These are phyloP conservation scores for Mycena epipterygia DNA, from an alignment of 768 basidiomycete species.

Conservation along the genomic window DNA sequence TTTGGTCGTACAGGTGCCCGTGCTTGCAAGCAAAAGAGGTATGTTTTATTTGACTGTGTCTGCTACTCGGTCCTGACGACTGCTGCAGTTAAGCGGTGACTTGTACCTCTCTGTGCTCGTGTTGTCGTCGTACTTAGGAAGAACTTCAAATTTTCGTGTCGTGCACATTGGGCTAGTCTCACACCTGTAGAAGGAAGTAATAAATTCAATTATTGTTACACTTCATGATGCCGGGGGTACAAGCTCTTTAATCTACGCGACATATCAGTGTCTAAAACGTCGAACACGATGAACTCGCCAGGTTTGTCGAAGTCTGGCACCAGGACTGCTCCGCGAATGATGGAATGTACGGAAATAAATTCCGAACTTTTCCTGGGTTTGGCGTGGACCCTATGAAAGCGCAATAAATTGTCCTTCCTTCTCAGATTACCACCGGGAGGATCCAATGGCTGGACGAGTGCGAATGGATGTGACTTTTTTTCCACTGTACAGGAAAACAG, in stretches of 20 bases:
- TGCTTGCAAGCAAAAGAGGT: conserved; percentile 98
- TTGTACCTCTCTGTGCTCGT: too few relatives aligned
- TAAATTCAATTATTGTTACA: too few relatives aligned
- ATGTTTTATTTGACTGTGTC: too few relatives aligned
- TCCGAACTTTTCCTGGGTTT: not conserved
- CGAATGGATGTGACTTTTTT: not conserved
- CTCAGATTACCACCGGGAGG: not conserved
- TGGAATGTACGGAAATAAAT: not conserved
- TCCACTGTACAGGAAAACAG: not conserved
- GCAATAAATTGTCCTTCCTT: not conserved
- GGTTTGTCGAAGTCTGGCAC: not conserved
- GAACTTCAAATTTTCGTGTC: too few relatives aligned
- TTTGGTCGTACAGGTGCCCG: conserved; percentile 99
- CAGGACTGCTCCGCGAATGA: not conserved
- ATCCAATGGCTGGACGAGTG: not conserved
- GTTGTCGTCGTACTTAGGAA: too few relatives aligned
- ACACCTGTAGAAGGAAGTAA: too few relatives aligned
- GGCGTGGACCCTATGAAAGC: too few relatives aligned
- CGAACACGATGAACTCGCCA: not conserved
- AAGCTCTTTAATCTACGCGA: too few relatives aligned
- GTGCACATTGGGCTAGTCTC: too few relatives aligned
- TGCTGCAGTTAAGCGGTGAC: too few relatives aligned
- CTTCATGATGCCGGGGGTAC: too few relatives aligned
- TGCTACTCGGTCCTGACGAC: too few relatives aligned
- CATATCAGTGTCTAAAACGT: not conserved